Base-by-base conservation (phyloP, 75 land plant species). In the Pinus tabuliformis region DNA sequence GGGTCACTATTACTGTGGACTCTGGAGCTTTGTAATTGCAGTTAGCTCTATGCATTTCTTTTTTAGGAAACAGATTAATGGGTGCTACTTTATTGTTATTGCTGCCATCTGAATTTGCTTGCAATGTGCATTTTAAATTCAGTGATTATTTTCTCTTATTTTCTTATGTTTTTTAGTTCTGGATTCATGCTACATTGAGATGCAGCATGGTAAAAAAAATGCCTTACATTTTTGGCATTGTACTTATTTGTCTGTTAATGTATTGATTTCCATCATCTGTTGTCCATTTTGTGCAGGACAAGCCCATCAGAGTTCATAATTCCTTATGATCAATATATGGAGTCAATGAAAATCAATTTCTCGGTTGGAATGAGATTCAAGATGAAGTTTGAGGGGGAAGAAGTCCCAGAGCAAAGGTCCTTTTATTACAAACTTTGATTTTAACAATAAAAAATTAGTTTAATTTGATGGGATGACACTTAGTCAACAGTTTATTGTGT, bases 221-320 rank as follows among this genome's bases (percentile, higher is more conserved):
- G 39, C 13, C 22, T 68, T 68, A 20, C 8, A 42, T 37, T 68
- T 22, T 68, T 3, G 14, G 49, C 52, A 9, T 68, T 20, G 72
- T 68, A 62, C 52, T n/a, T 9, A 68, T 42, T 20, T 68, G 8
- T 68, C 17, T 4, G 8, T 42, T 42, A 24, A 68, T 68, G 22
- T 20, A 30, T 66, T 66, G 52, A 68, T 68, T 11, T 36, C 93
- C 95, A 1, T 33, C 93, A 93, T 74, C 91, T 87, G 77, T 84
- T 93, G 95, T 90, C 75, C 22, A 49, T 81, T 54, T 79, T 80
- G 12, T 77, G 65, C 88, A 92, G 97, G 86, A 84, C 89, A 59
- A 89, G 96, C 68, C 91, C 96, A 36, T 78, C 97, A 24, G 96
- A 90, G 58, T 94, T 94, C 73, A 89, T 94, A 17, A 78, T 92